Conservation (phyloP, 331 rosid genomes). For the Spiraea crenata region DNA sequence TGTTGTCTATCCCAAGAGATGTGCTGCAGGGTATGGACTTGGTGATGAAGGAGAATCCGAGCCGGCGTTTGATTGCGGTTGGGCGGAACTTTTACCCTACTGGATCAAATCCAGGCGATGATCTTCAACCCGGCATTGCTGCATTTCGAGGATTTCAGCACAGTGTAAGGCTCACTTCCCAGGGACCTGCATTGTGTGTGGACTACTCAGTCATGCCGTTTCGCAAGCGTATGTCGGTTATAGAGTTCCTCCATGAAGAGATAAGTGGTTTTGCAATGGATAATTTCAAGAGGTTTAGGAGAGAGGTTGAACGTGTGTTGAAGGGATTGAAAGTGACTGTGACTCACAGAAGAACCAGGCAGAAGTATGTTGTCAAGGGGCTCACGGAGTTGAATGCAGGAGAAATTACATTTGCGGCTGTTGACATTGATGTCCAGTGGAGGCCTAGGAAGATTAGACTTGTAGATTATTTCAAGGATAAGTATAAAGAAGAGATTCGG, state of each 20-base stretch:
- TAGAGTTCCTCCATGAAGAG: conserved; percentile 34
- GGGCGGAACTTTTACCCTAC: conserved; percentile 57
- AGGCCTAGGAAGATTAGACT: conserved; percentile 19
- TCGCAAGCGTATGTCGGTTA: conserved; percentile 36
- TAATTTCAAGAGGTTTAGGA: conserved; percentile 23
- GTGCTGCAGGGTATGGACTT: conserved; percentile 72
- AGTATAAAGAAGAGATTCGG: conserved; percentile 17
- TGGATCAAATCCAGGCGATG: conserved; percentile 22
- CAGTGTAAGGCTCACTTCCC: conserved; percentile 54
- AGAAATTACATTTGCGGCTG: conserved; percentile 27
- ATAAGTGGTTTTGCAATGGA: conserved; percentile 20
- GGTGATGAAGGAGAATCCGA: conserved; percentile 67
- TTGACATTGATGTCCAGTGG: conserved; percentile 33
- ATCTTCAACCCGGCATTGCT: conserved; percentile 36
- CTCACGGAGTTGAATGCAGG: conserved; percentile 28
- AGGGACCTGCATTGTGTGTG: conserved; percentile 53
- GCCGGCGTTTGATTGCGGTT: conserved; percentile 44
- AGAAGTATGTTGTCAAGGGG: conserved; percentile 39
- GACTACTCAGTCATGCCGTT: conserved; percentile 69
- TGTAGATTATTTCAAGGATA: conserved; percentile 38
- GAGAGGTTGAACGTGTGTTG: conserved; percentile 22
- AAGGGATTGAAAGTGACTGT: conserved; percentile 56
- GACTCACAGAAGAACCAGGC: conserved; percentile 55
- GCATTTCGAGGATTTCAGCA: conserved; percentile 52
- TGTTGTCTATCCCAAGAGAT: conserved; percentile 50